Conservation (phyloP, 139 green algal species). For the Ettlia oleoabundans region DNA sequence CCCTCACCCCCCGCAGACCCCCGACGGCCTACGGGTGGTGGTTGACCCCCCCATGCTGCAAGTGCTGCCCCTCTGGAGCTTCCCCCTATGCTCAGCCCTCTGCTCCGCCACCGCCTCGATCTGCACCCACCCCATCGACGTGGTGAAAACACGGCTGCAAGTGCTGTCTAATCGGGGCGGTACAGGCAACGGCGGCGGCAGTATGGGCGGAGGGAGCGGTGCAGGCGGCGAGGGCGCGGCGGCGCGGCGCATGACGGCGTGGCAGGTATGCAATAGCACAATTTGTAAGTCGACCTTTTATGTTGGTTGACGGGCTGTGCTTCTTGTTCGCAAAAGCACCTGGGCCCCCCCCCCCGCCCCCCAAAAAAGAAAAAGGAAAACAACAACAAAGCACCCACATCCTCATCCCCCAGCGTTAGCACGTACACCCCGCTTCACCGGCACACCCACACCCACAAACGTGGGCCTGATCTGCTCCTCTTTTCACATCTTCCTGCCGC, state of each 20-base stretch:
- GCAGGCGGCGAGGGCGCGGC: neutral
- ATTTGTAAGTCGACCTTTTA: too few species aligned
- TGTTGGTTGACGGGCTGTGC: too few species aligned
- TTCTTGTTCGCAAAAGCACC: too few species aligned
- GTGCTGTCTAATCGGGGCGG: constrained; percentile 42
- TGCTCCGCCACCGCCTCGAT: constrained; percentile 64
- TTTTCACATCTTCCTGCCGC: too few species aligned
- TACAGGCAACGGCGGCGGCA: neutral
- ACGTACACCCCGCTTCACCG: too few species aligned
- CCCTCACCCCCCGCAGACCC: neutral
- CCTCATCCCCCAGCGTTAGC: too few species aligned
- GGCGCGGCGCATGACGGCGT: constrained; percentile 11
- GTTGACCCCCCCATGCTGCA: constrained; percentile 28
- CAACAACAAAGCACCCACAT: too few species aligned
- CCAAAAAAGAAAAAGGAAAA: too few species aligned
- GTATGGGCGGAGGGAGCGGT: neutral
- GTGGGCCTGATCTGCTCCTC: too few species aligned
- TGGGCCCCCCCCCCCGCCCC: too few species aligned
- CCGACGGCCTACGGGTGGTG: neutral
- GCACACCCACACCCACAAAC: too few species aligned
- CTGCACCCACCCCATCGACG: constrained; percentile 79
- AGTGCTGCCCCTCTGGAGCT: constrained; percentile 52
- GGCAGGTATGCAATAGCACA: constrained; percentile 31
- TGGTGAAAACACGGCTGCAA: constrained; percentile 87
- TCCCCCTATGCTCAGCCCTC: constrained; percentile 44